Evolutionary conservation across 2,329 filamentous ascomycete genomes (phyloP).

Genomic region (Fusarium sarcochroum): DNA sequence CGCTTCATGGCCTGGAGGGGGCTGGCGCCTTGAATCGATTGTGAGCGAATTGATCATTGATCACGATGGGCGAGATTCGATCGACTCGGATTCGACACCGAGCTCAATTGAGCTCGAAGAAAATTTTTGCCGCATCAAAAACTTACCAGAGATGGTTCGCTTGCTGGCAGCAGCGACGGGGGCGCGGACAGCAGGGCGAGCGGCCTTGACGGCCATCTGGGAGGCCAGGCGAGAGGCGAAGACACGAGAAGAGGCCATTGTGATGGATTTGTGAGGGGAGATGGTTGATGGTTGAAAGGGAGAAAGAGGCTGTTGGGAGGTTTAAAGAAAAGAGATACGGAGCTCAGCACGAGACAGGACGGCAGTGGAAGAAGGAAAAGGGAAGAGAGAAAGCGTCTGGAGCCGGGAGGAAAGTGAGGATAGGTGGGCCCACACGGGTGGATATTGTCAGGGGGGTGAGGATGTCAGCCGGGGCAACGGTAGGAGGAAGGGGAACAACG

Average conservation of each 20-base stretch:
- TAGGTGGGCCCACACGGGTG: slow-evolving; percentile 55
- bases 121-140: slow-evolving; percentile 52
- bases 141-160: slow-evolving; percentile 82
- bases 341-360: slow-evolving; percentile 53
- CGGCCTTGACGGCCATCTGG: slow-evolving; percentile 83
- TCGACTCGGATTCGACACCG: slow-evolving; percentile 48
- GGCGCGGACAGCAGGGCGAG: slow-evolving; percentile 80
- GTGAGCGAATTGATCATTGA: slow-evolving; percentile 53
- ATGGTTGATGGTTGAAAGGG: slow-evolving; percentile 50
- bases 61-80: slow-evolving; percentile 47
- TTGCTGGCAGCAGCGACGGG: slow-evolving; percentile 76
- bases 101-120: slow-evolving; percentile 50
- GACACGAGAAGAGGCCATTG: slow-evolving; percentile 86
- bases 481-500: slow-evolving; percentile 47
- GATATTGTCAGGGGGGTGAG: slow-evolving; percentile 51
- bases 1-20: slow-evolving; percentile 83
- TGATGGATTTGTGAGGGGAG: slow-evolving; percentile 66
- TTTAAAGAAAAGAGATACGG: slow-evolving; percentile 54
- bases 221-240: slow-evolving; percentile 83
- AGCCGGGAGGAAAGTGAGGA: slow-evolving; percentile 55
- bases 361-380: slow-evolving; percentile 57
- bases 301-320: slow-evolving; percentile 52
- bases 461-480: slow-evolving; percentile 55
- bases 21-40: slow-evolving; percentile 63
- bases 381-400: slow-evolving; percentile 57